Conservation (phyloP, 139 green algal genomes). For the Coelastrella sp. region DNA sequence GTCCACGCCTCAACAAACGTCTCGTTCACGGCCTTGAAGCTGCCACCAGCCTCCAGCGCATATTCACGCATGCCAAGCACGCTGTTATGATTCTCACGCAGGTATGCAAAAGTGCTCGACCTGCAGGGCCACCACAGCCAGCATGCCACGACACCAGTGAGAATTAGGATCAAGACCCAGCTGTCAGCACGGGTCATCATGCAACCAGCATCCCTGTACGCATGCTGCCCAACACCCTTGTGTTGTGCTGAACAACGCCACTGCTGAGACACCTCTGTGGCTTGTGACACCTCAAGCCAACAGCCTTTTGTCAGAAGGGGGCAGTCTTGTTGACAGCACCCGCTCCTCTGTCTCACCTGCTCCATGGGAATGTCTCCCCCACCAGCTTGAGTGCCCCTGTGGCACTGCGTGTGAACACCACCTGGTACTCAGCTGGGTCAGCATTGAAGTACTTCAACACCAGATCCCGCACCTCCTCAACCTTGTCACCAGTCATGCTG, state of each 20-base stretch:
- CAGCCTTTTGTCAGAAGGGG: no score
- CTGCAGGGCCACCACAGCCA: not conserved
- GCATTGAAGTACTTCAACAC: slow-evolving; percentile 67
- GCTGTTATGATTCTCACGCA: slow-evolving; percentile 84
- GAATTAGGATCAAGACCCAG: not conserved
- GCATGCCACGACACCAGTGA: not conserved
- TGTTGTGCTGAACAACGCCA: no score
- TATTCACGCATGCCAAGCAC: slow-evolving; percentile 80
- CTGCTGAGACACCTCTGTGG: not conserved
- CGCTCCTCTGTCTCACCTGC: not conserved
- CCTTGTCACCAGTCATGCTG: slow-evolving; percentile 57
- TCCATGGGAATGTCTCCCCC: slow-evolving; percentile 83
- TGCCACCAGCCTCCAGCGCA: slow-evolving; percentile 30
- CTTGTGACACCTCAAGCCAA: not conserved
- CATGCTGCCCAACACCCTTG: no score
- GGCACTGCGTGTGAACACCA: slow-evolving; percentile 80
- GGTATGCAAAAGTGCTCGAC: slow-evolving; percentile 57
- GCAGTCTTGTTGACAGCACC: no score
- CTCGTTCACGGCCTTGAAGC: slow-evolving; percentile 49
- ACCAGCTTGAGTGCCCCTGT: slow-evolving; percentile 77
- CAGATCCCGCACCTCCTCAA: slow-evolving; percentile 48
- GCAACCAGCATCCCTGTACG: not conserved
- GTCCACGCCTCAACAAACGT: slow-evolving; percentile 44
- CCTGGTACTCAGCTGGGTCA: slow-evolving; percentile 66
- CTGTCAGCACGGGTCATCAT: not conserved